Percentiles rank a stretch among this genome's conserved stretches.
Conservation (phyloP, 1,284 basidiomycete genomes). For the Leccinum subfulvum region DNA sequence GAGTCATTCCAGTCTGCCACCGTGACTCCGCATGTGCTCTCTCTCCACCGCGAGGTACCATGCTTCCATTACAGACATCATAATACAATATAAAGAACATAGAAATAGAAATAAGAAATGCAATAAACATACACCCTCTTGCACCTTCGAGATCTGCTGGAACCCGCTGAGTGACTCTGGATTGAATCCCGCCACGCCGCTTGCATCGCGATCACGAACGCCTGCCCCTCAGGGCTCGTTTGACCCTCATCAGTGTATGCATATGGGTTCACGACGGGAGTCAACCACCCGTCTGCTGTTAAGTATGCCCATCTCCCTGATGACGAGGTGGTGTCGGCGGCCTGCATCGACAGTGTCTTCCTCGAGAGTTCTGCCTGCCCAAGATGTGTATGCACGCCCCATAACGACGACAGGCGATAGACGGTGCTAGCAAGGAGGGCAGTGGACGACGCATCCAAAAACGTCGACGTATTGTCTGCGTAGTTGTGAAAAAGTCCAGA, state of each 20-base stretch:
- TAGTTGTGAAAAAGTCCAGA: conserved; percentile 76
- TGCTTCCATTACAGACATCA: neutral
- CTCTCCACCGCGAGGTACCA: no score
- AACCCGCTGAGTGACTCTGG: neutral
- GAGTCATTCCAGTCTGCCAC: no score
- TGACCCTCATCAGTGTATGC: conserved; percentile 48
- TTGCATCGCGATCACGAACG: conserved; percentile 72
- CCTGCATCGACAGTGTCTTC: conserved; percentile 42
- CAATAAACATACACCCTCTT: neutral
- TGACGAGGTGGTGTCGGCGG: conserved; percentile 2
- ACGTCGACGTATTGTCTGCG: conserved; percentile 56
- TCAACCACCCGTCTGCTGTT: conserved; percentile 57
- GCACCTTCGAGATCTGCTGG: neutral
- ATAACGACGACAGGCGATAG: conserved; percentile 63
- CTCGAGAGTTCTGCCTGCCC: conserved; percentile 59
- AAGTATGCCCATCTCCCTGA: conserved; percentile 36
- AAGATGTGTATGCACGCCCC: conserved; percentile 49
- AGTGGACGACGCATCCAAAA: conserved; percentile 74
- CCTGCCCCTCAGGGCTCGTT: conserved; percentile 59
- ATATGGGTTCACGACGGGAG: conserved; percentile 71
- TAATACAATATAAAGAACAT: neutral
- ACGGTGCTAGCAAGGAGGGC: conserved; percentile 78
- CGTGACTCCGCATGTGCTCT: no score
- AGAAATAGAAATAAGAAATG: neutral
- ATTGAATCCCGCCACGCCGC: conserved; percentile 63